These are phyloP conservation scores for Pseudocercospora fijiensis DNA, from an alignment of 2,329 filamentous ascomycete genomes.

Conservation along the genomic window DNA sequence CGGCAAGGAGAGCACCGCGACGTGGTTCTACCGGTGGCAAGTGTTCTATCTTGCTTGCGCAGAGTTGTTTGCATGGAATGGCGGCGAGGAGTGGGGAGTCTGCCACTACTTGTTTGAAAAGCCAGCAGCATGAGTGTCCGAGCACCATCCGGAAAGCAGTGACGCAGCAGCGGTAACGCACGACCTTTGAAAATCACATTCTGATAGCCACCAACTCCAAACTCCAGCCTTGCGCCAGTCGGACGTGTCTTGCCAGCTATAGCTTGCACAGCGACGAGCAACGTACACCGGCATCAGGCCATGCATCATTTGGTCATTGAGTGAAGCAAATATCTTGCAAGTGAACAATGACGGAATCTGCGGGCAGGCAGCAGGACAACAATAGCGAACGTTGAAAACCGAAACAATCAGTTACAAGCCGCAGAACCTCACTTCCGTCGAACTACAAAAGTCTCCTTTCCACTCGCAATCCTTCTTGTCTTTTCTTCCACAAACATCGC, in stretches of 20 bases:
- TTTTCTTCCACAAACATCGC: background rate
- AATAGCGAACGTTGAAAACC: background rate
- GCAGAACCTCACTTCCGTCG: background rate
- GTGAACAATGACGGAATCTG: background rate
- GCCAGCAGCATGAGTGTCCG: slow-evolving; percentile 19
- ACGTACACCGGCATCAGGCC: background rate
- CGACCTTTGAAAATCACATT: background rate
- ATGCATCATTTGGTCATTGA: background rate
- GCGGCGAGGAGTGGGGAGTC: slow-evolving; percentile 67
- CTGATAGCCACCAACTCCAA: background rate
- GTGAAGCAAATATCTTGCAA: background rate
- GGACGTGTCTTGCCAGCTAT: background rate
- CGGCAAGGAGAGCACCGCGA: slow-evolving; percentile 57
- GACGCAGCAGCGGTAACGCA: background rate
- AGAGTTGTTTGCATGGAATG: slow-evolving; percentile 65
- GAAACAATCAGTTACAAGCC: background rate
- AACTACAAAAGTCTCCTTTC: background rate
- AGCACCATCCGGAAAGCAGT: background rate
- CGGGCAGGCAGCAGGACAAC: background rate
- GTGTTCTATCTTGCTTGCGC: slow-evolving; percentile 71
- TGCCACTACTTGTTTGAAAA: slow-evolving; percentile 68
- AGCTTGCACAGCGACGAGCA: background rate
- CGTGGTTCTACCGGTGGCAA: slow-evolving; percentile 70
- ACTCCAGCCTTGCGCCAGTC: background rate
- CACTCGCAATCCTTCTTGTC: background rate